Evolutionary conservation across 2,329 filamentous ascomycete species (phyloP), one percentile per base, ranked within the genome.

Genomic region (Hypoxylon sp.): DNA sequence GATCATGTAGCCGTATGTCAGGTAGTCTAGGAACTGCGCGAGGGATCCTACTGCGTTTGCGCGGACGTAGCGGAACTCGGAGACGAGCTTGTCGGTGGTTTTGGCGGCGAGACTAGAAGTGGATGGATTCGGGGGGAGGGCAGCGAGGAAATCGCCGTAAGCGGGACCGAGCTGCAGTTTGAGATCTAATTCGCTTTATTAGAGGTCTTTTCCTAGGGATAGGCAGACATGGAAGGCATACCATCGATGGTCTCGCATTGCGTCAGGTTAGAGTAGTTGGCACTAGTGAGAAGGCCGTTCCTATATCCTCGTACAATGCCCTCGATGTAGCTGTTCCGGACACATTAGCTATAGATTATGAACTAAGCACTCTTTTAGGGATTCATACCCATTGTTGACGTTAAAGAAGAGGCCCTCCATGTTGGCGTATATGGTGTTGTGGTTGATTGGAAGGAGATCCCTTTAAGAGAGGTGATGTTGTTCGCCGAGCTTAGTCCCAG

Each of bases 1-100:
- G 82, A 99, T 99, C 96, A 99, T 99, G 86, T 99, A 99, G 70
- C 95, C 95, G 81, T 99, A 99, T 1, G 96, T 99, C 69, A 99
- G 86, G 82, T 97, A 99, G 81, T 98, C 94, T 89, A 99, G 94
- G 82, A 99, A 99, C 79, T 93, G 94, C 70, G 95, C 91, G 40
- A 98, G 89, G 0, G 94, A 93, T 14, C 96, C 96, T 1, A 93
- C 93, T 30, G 95, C 93, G 79, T 99, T 97, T 70, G 95, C 94
- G 75, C 97, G 93, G 50, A 99, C 88, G 81, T 99, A 99, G 79
- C 94, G 91, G 81, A 99, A 99, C 81, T 99, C 96, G 73, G 95
- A 92, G 72, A 99, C 95, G 72, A 99, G 91, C 85, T 99, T 99
- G 80, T 99, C 96, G 77, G 96, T 98, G 61, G 96, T 96, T 85